Conservation (phyloP, 2,329 filamentous ascomycete genomes). For the Talaromyces pinophilus region DNA sequence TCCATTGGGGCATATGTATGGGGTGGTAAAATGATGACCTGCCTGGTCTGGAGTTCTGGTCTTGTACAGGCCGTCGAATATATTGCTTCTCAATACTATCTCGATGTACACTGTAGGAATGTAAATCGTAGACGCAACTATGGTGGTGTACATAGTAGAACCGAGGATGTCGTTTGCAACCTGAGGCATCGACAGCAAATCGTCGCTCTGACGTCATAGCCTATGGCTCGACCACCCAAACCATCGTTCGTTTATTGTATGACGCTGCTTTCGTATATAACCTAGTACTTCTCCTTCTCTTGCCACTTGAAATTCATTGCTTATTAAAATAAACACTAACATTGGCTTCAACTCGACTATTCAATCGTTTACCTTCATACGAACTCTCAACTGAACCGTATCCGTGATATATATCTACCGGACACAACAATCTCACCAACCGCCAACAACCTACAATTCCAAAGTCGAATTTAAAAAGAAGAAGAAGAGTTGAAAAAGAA, state of each 20-base stretch:
- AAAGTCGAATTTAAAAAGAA: background rate
- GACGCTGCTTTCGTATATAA: constrained; percentile 6
- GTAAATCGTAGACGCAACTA: background rate
- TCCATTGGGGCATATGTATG: constrained; percentile 33
- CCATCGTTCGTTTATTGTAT: background rate
- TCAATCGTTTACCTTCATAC: background rate
- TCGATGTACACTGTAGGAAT: background rate
- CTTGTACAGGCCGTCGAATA: constrained; percentile 4
- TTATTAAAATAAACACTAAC: background rate
- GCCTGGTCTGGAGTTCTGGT: constrained; percentile 21
- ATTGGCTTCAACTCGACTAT: background rate
- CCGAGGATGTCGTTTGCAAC: constrained; percentile 10
- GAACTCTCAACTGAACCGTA: background rate
- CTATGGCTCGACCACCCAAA: background rate
- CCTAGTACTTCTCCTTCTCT: background rate
- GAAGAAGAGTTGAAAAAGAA: background rate
- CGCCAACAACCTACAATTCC: background rate
- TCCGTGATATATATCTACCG: background rate
- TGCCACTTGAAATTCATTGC: background rate
- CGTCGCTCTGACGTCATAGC: constrained; percentile 23
- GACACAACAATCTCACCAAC: background rate
- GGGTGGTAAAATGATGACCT: constrained; percentile 26
- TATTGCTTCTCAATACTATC: constrained; percentile 2
- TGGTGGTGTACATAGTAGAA: background rate
- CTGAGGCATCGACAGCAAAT: constrained; percentile 6